A percentile compares a stretch with the other conserved stretches of the same genome.
These are phyloP conservation scores for Aspergillus flavus DNA, from an alignment of 2,329 filamentous ascomycete genomes.

Conservation along the genomic window DNA sequence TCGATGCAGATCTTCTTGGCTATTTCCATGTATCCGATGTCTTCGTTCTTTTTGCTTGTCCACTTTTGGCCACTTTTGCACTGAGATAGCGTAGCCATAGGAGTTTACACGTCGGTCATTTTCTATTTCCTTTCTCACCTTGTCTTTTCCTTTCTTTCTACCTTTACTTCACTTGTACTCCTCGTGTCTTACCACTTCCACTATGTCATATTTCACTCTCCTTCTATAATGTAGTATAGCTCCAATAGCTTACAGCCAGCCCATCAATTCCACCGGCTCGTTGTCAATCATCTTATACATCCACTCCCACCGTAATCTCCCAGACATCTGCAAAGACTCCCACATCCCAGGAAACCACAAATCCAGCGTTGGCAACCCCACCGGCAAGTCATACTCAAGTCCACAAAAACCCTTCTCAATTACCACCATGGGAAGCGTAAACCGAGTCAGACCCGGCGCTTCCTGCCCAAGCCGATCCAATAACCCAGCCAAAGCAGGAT, in stretches of 20 bases:
- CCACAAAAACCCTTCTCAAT: constrained; percentile 9
- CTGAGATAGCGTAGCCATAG: constrained; percentile 20
- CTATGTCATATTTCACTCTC: constrained; percentile 11
- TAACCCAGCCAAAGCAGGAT: constrained; percentile 2
- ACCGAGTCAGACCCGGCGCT: constrained; percentile 41
- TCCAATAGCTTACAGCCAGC: constrained; percentile 28
- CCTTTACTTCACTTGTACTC: constrained; percentile 1
- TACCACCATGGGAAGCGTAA: constrained; percentile 45
- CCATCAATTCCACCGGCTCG: constrained; percentile 35
- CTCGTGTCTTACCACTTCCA: constrained; percentile 8
- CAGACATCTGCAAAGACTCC: constrained; percentile 15
- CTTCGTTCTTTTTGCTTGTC: constrained; percentile 6
- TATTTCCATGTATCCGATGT: constrained; percentile 13
- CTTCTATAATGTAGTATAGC: constrained; percentile 29
- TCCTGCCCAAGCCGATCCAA: constrained; percentile 26
- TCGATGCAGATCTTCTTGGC: constrained; percentile 8
- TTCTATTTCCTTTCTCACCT: constrained; percentile 6
- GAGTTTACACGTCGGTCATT: constrained; percentile 14
- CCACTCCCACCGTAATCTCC: constrained; percentile 42
- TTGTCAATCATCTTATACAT: constrained; percentile 44
- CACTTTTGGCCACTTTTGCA: constrained; percentile 12
- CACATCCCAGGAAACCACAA: constrained; percentile 19
- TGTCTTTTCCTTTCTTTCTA: not conserved
- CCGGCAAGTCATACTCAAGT: constrained; percentile 15
- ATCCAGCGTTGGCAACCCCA: constrained; percentile 34